These are phyloP conservation scores for Arabidopsis suecica DNA, from an alignment of 345 rosid genomes.

Conservation along the genomic window DNA sequence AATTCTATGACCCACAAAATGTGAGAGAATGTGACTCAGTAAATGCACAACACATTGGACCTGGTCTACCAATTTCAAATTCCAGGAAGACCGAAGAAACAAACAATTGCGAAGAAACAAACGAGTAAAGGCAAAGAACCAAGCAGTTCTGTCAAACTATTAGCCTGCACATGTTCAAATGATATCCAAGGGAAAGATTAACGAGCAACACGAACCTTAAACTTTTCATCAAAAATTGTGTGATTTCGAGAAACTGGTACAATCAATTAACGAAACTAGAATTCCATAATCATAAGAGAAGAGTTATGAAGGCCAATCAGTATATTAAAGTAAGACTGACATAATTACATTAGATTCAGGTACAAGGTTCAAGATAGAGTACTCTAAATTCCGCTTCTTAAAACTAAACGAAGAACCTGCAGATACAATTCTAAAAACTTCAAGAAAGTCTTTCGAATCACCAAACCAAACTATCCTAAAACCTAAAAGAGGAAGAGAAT, in stretches of 20 bases:
- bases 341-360: too few relatives aligned
- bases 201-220: background rate
- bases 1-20: slow-evolving; percentile 47
- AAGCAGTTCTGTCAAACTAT: slow-evolving; percentile 8
- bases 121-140: slow-evolving; percentile 7
- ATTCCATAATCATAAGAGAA: background rate
- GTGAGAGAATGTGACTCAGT: slow-evolving; percentile 39
- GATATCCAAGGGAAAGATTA: background rate
- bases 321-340: too few relatives aligned
- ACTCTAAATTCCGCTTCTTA: too few relatives aligned
- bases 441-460: too few relatives aligned
- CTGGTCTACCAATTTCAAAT: slow-evolving; percentile 38
- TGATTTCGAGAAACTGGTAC: background rate
- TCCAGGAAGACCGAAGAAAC: slow-evolving; percentile 6
- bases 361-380: too few relatives aligned
- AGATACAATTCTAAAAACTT: too few relatives aligned
- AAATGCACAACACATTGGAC: slow-evolving; percentile 39
- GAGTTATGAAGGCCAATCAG: background rate
- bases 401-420: too few relatives aligned
- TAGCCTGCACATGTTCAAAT: slow-evolving; percentile 30
- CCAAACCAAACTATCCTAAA: too few relatives aligned
- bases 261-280: background rate
- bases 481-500: too few relatives aligned
- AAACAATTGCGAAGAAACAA: background rate
- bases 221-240: background rate